These are phyloP conservation scores for Saturnispora dispora DNA, from an alignment of 805 yeast genomes.

Conservation along the genomic window DNA sequence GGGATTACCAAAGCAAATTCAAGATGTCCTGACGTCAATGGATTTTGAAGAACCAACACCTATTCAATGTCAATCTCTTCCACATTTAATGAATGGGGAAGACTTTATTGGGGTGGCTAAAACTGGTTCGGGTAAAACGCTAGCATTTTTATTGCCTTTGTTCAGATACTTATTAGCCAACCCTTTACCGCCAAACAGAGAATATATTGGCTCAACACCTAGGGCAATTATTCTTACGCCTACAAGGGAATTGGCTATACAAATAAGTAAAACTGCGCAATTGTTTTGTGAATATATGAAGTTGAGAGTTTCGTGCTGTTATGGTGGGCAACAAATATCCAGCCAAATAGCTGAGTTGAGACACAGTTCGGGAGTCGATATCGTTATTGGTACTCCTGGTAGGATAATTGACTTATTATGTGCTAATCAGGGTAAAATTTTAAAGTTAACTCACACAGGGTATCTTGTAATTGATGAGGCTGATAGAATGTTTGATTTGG, in stretches of 20 bases:
- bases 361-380: slow-evolving; percentile 50
- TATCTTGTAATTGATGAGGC: slow-evolving; percentile 93
- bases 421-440: slow-evolving; percentile 70
- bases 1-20: slow-evolving; percentile 57
- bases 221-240: slow-evolving; percentile 77
- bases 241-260: slow-evolving; percentile 85
- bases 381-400: slow-evolving; percentile 93
- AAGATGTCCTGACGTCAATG: slow-evolving; percentile 43
- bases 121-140: slow-evolving; percentile 94
- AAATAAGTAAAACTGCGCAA: slow-evolving; percentile 60
- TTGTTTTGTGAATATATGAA: slow-evolving; percentile 45
- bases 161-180: slow-evolving; percentile 78
- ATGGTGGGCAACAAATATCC: slow-evolving; percentile 83
- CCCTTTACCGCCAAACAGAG: slow-evolving; percentile 8
- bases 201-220: slow-evolving; percentile 56
- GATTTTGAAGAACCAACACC: slow-evolving; percentile 65
- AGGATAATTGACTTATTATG: slow-evolving; percentile 81
- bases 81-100: slow-evolving; percentile 80
- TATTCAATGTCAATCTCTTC: slow-evolving; percentile 85
- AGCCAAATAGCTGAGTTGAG: slow-evolving; percentile 73
- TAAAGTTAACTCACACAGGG: slow-evolving; percentile 59
- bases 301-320: slow-evolving; percentile 64
- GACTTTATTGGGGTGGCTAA: slow-evolving; percentile 93
- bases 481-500: slow-evolving; percentile 93
- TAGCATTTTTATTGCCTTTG: slow-evolving; percentile 78